A percentile compares a stretch with the other conserved stretches of the same genome.
These are phyloP conservation scores for Epichloe typhina DNA, from an alignment of 2,329 filamentous ascomycete genomes.

Conservation along the genomic window DNA sequence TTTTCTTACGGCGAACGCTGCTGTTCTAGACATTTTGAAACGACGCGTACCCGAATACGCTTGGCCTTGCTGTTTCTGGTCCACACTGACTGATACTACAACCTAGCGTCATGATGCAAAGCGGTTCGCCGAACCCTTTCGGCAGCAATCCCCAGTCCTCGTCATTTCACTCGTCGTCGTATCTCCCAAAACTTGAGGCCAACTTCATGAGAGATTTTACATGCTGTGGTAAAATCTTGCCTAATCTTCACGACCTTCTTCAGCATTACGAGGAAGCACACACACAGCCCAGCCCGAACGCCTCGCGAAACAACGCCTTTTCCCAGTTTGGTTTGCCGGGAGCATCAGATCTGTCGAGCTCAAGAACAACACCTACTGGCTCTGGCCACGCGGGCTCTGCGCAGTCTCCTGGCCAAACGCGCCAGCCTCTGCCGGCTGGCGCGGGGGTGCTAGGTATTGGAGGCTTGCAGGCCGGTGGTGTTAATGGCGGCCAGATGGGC, in stretches of 20 bases:
- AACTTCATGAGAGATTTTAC: constrained; percentile 97
- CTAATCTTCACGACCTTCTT: constrained; percentile 84
- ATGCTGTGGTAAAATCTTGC: constrained; percentile 81
- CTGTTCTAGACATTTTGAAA: background rate
- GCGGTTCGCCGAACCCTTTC: constrained; percentile 70
- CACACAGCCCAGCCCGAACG: constrained; percentile 48
- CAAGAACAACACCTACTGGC: constrained; percentile 20
- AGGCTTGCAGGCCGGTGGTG: constrained; percentile 15
- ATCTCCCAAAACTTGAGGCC: constrained; percentile 89
- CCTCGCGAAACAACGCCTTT: constrained; percentile 27
- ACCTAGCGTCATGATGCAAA: constrained; percentile 79
- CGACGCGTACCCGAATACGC: background rate
- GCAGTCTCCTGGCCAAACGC: constrained; percentile 18
- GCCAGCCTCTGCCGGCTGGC: constrained; percentile 19
- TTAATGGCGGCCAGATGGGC: constrained; percentile 24
- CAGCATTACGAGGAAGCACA: constrained; percentile 96
- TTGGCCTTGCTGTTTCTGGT: background rate
- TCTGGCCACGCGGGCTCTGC: constrained; percentile 12
- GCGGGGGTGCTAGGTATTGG: constrained; percentile 26
- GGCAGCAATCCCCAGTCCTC: constrained; percentile 64
- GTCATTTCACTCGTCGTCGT: constrained; percentile 91
- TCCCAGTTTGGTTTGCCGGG: constrained; percentile 24
- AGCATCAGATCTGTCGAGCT: constrained; percentile 19
- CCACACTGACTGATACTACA: background rate
- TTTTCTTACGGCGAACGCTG: too few relatives aligned